Evolutionary conservation across 345 rosid genomes (phyloP).

Genomic region (Brassica rapa): DNA sequence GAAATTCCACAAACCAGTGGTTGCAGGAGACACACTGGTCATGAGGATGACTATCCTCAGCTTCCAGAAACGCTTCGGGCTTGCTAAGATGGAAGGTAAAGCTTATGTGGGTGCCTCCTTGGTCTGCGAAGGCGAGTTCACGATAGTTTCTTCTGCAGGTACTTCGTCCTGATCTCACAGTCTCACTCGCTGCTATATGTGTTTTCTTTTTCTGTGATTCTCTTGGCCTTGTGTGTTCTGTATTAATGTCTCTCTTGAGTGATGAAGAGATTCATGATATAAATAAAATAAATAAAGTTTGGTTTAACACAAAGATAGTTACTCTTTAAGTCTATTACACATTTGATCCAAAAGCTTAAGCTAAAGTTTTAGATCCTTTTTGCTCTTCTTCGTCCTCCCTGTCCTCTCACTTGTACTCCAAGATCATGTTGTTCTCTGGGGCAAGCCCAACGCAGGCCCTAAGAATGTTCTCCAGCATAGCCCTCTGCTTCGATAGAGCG

Average conservation of each 20-base stretch:
- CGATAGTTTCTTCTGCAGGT: constrained; percentile 53
- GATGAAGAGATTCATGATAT: neutral
- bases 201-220: neutral
- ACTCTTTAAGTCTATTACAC: constrained; percentile 5
- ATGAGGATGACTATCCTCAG: constrained; percentile 89
- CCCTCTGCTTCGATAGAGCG: constrained; percentile 92
- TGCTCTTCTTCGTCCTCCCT: constrained; percentile 15
- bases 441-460: constrained; percentile 94
- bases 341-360: constrained; percentile 12
- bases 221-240: neutral
- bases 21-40: constrained; percentile 89
- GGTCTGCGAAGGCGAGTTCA: constrained; percentile 87
- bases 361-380: neutral
- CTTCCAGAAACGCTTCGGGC: constrained; percentile 85
- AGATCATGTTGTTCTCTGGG: constrained; percentile 97
- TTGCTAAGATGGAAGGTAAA: constrained; percentile 94
- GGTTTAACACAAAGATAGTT: constrained; percentile 19
- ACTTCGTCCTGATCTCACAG: constrained; percentile 1
- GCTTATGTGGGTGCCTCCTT: constrained; percentile 82
- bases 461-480: constrained; percentile 95
- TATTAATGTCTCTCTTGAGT: neutral
- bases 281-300: neutral
- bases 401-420: constrained; percentile 74
- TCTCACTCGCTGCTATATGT: neutral
- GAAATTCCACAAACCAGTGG: constrained; percentile 86